A percentile compares a stretch with the other conserved stretches of the same genome.
These are phyloP conservation scores for Austropuccinia psidii DNA, from an alignment of 1,284 basidiomycete genomes.

Conservation along the genomic window DNA sequence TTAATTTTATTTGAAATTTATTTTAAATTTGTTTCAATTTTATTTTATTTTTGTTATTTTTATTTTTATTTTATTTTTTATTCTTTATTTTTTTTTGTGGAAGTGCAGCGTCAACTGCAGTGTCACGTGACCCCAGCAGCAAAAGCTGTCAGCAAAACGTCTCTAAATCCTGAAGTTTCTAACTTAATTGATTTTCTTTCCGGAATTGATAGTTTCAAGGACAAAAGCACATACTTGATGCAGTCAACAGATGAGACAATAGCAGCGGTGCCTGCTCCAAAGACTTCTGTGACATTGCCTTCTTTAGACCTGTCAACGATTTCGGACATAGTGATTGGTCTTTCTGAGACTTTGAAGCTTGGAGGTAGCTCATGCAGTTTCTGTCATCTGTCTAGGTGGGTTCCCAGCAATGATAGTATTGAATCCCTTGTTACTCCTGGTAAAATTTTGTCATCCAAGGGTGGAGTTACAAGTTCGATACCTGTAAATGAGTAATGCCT, in stretches of 20 bases:
- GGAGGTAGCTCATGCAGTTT: slow-evolving; percentile 56
- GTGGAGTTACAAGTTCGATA: slow-evolving; percentile 78
- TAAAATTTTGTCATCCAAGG: slow-evolving; percentile 88
- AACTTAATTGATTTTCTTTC: too few relatives aligned
- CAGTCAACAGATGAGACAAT: slow-evolving; percentile 44
- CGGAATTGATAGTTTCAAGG: too few relatives aligned
- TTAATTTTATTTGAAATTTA: too few relatives aligned
- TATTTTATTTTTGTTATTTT: too few relatives aligned
- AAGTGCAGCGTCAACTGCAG: too few relatives aligned
- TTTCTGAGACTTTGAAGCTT: slow-evolving; percentile 68
- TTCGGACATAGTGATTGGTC: slow-evolving; percentile 81
- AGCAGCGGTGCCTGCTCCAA: slow-evolving; percentile 87
- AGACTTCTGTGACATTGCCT: slow-evolving; percentile 77
- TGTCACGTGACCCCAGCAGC: too few relatives aligned
- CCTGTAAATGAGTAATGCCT: slow-evolving; percentile 49
- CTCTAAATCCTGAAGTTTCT: too few relatives aligned
- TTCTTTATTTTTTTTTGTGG: too few relatives aligned
- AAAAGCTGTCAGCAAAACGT: too few relatives aligned
- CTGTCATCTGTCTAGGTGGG: slow-evolving; percentile 60
- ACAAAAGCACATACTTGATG: slow-evolving; percentile 17
- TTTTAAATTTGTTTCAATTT: too few relatives aligned
- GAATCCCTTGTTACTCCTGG: slow-evolving; percentile 94
- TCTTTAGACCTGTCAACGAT: slow-evolving; percentile 63
- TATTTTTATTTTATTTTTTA: too few relatives aligned
- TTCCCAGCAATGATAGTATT: slow-evolving; percentile 70